These are phyloP conservation scores for Licmophora abbreviata DNA, from an alignment of 108 stramenopile genomes.

Conservation along the genomic window DNA sequence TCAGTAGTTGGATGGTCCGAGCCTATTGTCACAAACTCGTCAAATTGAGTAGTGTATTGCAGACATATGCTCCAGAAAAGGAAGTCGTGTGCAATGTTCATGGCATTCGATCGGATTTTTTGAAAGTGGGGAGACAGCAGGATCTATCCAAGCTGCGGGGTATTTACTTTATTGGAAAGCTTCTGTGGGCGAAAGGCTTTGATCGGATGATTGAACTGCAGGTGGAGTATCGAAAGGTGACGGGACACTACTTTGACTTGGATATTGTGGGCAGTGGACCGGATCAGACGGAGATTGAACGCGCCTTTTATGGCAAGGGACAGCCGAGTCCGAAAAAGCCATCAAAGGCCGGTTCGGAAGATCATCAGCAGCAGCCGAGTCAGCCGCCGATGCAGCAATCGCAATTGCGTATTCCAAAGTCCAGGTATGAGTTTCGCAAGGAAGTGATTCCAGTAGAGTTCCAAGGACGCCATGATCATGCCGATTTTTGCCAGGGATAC, in stretches of 20 bases:
- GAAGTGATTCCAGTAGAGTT: constrained; percentile 49
- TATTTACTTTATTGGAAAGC: constrained; percentile 79
- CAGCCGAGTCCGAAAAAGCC: no score
- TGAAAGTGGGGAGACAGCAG: constrained; percentile 25
- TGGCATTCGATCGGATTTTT: constrained; percentile 70
- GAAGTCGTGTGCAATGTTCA: constrained; percentile 76
- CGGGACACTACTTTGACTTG: constrained; percentile 58
- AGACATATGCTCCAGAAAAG: constrained; percentile 45
- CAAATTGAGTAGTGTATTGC: constrained; percentile 53
- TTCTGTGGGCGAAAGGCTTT: constrained; percentile 61
- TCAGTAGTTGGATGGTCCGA: constrained; percentile 35
- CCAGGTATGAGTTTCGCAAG: background rate
- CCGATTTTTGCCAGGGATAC: constrained; percentile 29
- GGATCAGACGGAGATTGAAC: constrained; percentile 52
- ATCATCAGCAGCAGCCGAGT: background rate
- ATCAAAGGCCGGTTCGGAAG: background rate
- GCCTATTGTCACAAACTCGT: constrained; percentile 78
- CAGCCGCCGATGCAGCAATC: no score
- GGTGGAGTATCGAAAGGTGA: constrained; percentile 21
- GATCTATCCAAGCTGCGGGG: background rate
- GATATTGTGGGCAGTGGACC: constrained; percentile 69
- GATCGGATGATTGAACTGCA: constrained; percentile 59
- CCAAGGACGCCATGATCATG: constrained; percentile 56
- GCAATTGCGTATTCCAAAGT: no score
- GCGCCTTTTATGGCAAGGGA: constrained; percentile 31